Evolutionary conservation across 2,329 filamentous ascomycete species (phyloP), one percentile per base, ranked within the genome.

Genomic region (Meredithiella fracta): DNA sequence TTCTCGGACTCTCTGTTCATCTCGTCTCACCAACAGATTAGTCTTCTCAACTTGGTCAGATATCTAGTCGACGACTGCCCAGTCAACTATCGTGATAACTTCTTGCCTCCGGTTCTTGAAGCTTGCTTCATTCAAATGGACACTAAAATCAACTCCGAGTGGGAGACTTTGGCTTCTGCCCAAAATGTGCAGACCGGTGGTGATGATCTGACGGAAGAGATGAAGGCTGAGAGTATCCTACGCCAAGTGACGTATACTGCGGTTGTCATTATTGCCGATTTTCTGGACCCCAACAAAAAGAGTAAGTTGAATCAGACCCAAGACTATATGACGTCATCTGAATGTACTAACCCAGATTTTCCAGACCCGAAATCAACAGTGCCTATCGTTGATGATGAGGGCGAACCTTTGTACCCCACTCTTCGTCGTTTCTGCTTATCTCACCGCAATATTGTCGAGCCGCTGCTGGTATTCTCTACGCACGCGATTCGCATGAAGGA

Each of bases 211-310:
- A 86, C 86, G 1, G 89, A 96, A 62, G 92, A 98, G 70, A 98
- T 98, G 92, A 95, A 96, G 69, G 83, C 87, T 5, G 92, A 98
- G 67, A 97, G 91, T 64, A 94, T 98, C 29, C 72, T 98, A 49
- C 81, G 92, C 20, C 89, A 96, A 66, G 76, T 97, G 52, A 96
- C 91, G 0, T 92, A 94, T 67, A 88, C 88, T 2, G 87, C 90
- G 1, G 88, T 96, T 29, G 83, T 92, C 62, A 88, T 97, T 76
- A 85, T 96, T 60, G 87, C 88, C 6, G 86, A 88, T 62, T 82
- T 97, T 62, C 74, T 98, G 22, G 90, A 94, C 65, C 86, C 89
- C 14, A 74, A 76, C 51, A 72, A 79, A 70, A 74, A 69, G 66
- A 82, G 80, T 83, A 73, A 70, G 75, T 68, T 29, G 8, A n/a